Conservation (phyloP, 352 stramenopile genomes). For the Globisporangium nodosum region DNA sequence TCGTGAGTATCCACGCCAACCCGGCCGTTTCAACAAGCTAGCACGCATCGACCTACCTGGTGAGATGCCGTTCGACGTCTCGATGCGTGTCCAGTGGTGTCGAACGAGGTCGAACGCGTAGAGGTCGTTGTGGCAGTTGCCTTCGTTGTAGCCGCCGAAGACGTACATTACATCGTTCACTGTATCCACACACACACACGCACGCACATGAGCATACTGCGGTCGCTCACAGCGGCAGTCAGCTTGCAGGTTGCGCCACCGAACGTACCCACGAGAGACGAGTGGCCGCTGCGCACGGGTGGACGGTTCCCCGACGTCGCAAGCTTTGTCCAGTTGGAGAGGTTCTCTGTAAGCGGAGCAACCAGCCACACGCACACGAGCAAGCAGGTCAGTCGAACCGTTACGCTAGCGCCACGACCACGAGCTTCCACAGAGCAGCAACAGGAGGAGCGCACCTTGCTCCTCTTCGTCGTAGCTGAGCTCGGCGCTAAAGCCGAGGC, state of each 20-base stretch:
- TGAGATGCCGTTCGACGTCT: constrained; percentile 67
- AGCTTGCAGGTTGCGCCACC: neutral
- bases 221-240: neutral
- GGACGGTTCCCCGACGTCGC: constrained; percentile 60
- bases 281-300: constrained; percentile 72
- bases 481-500: constrained; percentile 64
- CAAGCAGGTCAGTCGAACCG: constrained; percentile 3
- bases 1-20: neutral
- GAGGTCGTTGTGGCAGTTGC: constrained; percentile 83
- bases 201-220: neutral
- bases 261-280: constrained; percentile 63
- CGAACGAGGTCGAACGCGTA: constrained; percentile 77
- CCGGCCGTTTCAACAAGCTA: neutral
- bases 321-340: constrained; percentile 75
- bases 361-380: neutral
- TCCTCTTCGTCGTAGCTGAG: constrained; percentile 57
- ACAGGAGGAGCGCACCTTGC: constrained; percentile 18
- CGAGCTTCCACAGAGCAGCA: neutral
- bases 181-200: constrained; percentile 11
- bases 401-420: neutral
- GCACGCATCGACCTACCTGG: constrained; percentile 29
- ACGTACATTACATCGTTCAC: constrained; percentile 78
- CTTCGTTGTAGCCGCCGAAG: constrained; percentile 83
- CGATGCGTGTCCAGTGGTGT: constrained; percentile 74
- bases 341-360: constrained; percentile 22